These are phyloP conservation scores for Solanum virginianum DNA, from an alignment of 257 asterid genomes.

Conservation along the genomic window DNA sequence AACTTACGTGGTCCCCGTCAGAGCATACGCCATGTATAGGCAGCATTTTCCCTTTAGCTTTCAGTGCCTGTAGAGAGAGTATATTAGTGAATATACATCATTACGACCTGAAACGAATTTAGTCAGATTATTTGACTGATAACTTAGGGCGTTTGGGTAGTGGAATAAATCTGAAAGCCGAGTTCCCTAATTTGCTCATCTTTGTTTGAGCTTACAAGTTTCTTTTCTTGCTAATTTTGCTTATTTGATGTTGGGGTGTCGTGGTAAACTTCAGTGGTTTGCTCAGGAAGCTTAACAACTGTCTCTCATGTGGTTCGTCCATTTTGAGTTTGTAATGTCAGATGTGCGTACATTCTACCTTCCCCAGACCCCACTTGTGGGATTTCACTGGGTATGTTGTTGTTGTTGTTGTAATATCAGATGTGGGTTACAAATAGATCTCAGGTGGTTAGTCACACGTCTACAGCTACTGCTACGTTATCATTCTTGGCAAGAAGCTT, in stretches of 20 bases:
- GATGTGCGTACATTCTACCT: too few relatives aligned
- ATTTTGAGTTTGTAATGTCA: background rate
- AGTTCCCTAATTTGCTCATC: background rate
- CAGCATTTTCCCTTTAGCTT: background rate
- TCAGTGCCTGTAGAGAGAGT: background rate
- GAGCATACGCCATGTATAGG: background rate
- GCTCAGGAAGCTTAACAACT: background rate
- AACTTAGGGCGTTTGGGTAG: background rate
- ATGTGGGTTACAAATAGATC: background rate
- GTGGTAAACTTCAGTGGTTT: background rate
- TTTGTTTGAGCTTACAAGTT: background rate
- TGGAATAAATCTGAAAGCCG: background rate
- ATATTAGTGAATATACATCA: background rate
- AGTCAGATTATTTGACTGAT: background rate
- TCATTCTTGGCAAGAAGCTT: background rate
- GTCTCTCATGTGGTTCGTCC: background rate
- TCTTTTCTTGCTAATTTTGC: background rate
- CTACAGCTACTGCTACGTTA: background rate
- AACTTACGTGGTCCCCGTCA: background rate
- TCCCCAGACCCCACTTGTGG: too few relatives aligned
- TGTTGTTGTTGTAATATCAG: background rate
- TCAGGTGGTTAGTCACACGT: background rate
- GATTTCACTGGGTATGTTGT: too few relatives aligned
- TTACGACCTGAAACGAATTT: background rate
- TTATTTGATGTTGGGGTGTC: background rate